Conservation (phyloP, 208 protist species). For the Leishmania braziliensis region DNA sequence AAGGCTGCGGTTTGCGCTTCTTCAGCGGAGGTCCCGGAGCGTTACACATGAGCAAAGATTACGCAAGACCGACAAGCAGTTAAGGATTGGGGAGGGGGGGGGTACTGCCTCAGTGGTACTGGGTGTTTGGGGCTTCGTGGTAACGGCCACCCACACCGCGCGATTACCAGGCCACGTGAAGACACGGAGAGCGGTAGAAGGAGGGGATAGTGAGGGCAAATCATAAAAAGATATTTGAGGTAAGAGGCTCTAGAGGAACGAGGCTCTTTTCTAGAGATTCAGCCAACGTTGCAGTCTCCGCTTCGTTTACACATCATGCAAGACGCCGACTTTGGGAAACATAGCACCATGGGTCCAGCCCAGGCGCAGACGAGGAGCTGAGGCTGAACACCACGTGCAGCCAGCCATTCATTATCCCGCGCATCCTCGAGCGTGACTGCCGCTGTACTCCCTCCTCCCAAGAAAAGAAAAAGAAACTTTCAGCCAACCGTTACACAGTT, state of each 20-base stretch:
- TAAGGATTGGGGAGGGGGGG: neutral
- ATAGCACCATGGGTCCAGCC: neutral
- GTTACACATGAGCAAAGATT: slow-evolving; percentile 56
- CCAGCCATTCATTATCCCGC: neutral
- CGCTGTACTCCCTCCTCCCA: too few relatives aligned
- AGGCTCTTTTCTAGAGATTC: neutral
- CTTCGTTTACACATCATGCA: neutral
- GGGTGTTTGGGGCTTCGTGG: neutral
- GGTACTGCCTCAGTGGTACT: neutral
- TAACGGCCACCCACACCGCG: neutral
- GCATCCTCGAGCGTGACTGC: neutral
- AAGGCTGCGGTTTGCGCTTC: slow-evolving; percentile 53
- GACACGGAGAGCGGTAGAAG: neutral
- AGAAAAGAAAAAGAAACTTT: neutral
- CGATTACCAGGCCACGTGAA: too few relatives aligned
- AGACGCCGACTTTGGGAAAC: neutral
- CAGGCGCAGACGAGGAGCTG: neutral
- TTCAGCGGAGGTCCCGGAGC: slow-evolving; percentile 69
- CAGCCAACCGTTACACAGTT: neutral
- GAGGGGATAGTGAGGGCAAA: neutral
- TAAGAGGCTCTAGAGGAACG: neutral
- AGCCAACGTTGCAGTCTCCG: neutral
- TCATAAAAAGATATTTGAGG: neutral
- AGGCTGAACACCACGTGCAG: neutral
- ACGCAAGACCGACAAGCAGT: neutral